phyloP scores from a whole-genome alignment of 164 flowering plant species.

The Echeveria elegans region DNA sequence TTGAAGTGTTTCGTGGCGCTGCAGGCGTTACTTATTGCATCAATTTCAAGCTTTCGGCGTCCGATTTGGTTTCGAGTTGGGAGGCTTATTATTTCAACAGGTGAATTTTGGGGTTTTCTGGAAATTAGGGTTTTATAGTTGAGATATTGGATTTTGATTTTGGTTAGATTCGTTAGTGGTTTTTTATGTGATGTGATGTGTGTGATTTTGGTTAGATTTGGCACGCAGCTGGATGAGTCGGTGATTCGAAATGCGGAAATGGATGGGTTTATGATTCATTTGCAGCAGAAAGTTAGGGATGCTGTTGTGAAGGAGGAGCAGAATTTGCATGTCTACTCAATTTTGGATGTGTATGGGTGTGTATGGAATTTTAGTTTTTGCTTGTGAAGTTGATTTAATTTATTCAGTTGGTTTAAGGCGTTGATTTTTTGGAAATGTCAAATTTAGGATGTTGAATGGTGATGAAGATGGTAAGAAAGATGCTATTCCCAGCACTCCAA shows the following conservation, averaged over 20 bases:
- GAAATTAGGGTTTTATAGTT: background rate
- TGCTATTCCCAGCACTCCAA: conserved; percentile 44
- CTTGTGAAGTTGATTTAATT: background rate
- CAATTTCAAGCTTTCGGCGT: conserved; percentile 64
- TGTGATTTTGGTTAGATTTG: conserved; percentile 10
- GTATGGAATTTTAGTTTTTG: conserved; percentile 11
- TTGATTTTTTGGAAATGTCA: background rate
- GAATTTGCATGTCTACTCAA: conserved; percentile 66
- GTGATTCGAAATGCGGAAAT: conserved; percentile 51
- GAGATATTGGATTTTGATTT: background rate
- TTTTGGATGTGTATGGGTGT: conserved; percentile 76
- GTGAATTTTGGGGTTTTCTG: conserved; percentile 19
- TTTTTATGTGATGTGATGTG: no score
- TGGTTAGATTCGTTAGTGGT: background rate
- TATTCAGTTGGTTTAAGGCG: background rate
- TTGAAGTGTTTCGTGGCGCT: background rate
- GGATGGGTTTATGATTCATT: conserved; percentile 71
- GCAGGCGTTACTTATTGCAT: conserved; percentile 76
- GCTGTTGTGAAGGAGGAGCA: conserved; percentile 54
- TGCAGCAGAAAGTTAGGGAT: conserved; percentile 65
- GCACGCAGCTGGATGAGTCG: conserved; percentile 44
- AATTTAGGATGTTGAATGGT: conserved; percentile 4
- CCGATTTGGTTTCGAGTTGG: conserved; percentile 90
- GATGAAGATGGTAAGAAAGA: conserved; percentile 44
- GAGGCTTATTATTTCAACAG: conserved; percentile 81